Percentiles rank a stretch among this genome's conserved stretches.
Conservation (phyloP, 768 basidiomycete genomes). For the Pleurotus citrinopileatus region DNA sequence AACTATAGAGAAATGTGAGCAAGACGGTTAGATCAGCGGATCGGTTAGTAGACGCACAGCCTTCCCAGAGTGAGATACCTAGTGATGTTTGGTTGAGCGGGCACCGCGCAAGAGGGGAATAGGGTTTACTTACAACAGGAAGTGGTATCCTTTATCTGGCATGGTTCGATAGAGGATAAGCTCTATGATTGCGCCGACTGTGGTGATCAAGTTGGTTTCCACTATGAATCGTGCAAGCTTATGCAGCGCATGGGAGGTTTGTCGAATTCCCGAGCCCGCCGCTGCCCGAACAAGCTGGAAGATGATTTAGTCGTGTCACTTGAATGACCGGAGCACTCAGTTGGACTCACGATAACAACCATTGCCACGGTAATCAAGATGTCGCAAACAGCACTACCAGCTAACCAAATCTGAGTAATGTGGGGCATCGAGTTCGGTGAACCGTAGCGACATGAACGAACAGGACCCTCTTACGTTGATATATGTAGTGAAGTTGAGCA, state of each 20-base stretch:
- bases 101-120: neutral
- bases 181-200: slow-evolving; percentile 12
- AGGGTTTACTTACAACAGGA: neutral
- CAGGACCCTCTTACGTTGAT: neutral
- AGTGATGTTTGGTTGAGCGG: neutral
- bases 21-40: neutral
- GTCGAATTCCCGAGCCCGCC: slow-evolving; percentile 12
- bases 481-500: neutral
- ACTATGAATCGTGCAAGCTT: slow-evolving; percentile 14
- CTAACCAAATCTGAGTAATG: slow-evolving; percentile 15
- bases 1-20: neutral
- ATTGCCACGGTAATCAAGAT: slow-evolving; percentile 25
- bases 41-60: no score
- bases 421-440: neutral
- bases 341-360: slow-evolving; percentile 8
- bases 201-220: slow-evolving; percentile 16
- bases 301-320: neutral
- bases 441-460: neutral
- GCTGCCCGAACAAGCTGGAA: slow-evolving; percentile 13
- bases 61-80: slow-evolving; percentile 14
- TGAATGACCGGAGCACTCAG: neutral
- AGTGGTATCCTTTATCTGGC: neutral
- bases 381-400: slow-evolving; percentile 13
- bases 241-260: slow-evolving; percentile 25
- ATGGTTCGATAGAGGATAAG: neutral